phyloP scores from a whole-genome alignment of 345 rosid species.

The Draba incana region DNA sequence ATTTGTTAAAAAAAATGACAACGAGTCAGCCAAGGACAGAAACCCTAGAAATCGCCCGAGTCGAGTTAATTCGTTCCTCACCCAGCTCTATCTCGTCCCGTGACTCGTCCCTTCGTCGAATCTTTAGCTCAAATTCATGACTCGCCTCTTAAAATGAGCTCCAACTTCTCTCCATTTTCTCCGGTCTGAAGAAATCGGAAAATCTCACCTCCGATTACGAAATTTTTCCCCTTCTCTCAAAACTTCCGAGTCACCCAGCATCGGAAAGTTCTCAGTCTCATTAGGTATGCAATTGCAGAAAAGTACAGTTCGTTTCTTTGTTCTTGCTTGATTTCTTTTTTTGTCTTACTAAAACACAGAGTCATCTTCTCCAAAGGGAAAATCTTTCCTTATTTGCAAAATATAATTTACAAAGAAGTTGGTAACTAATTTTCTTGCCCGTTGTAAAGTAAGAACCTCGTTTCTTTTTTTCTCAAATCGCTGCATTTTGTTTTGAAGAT shows the following conservation, averaged over 20 bases:
- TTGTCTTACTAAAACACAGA: constrained; percentile 9
- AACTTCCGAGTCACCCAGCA: constrained; percentile 2
- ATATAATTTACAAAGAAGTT: not conserved
- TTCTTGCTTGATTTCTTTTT: constrained; percentile 20
- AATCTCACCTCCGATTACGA: constrained; percentile 21
- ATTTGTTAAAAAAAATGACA: not conserved
- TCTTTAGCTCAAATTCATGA: not conserved
- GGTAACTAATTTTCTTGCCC: not conserved
- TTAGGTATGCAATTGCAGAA: constrained; percentile 33
- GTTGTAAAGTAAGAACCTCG: not conserved
- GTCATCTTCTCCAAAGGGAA: constrained; percentile 11
- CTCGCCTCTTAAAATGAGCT: constrained; percentile 7
- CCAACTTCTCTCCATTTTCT: constrained; percentile 20
- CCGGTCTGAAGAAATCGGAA: not conserved
- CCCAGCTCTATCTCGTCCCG: constrained; percentile 44
- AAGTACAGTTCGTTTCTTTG: constrained; percentile 14
- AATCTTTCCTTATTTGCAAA: constrained; percentile 8
- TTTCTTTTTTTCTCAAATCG: not conserved
- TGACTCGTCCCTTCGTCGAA: constrained; percentile 38
- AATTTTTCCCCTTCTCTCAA: not conserved
- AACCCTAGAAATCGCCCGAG: constrained; percentile 49
- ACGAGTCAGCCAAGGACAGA: constrained; percentile 43
- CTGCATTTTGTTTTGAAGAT: not conserved
- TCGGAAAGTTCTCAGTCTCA: not conserved
- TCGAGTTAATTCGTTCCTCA: constrained; percentile 39